These are phyloP conservation scores for Stereum hirsutum DNA, from an alignment of 1,284 basidiomycete genomes.

Conservation along the genomic window DNA sequence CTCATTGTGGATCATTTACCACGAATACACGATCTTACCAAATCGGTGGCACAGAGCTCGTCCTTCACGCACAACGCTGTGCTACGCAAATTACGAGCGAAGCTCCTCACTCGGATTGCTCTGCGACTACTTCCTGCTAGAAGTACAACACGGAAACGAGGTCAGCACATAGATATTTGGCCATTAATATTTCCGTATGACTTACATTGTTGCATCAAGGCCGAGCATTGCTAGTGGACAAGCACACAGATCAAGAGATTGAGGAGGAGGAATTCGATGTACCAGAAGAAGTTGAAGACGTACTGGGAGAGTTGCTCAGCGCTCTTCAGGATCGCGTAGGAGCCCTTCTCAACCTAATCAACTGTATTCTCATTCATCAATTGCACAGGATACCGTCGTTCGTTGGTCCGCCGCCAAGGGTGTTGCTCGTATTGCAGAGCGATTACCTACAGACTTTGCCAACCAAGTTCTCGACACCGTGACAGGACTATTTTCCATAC, in stretches of 20 bases:
- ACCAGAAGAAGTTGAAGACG: constrained; percentile 72
- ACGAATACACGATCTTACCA: constrained; percentile 34
- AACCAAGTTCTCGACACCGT: constrained; percentile 79
- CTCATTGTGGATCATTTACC: constrained; percentile 36
- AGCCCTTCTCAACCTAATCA: constrained; percentile 2
- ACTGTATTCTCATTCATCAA: background rate
- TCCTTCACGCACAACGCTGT: constrained; percentile 46
- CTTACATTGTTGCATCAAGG: too few relatives aligned
- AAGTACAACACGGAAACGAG: constrained; percentile 27
- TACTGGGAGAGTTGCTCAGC: constrained; percentile 70
- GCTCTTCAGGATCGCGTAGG: constrained; percentile 77
- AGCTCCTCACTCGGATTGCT: constrained; percentile 55
- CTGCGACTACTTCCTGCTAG: constrained; percentile 53
- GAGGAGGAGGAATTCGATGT: constrained; percentile 55
- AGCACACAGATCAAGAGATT: too few relatives aligned
- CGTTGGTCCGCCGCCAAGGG: constrained; percentile 96
- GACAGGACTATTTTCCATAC: constrained; percentile 60
- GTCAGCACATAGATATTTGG: too few relatives aligned
- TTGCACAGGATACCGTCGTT: constrained; percentile 80
- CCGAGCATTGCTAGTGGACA: too few relatives aligned
- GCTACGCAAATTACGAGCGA: constrained; percentile 57
- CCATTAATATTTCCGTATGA: too few relatives aligned
- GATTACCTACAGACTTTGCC: constrained; percentile 69
- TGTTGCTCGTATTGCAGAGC: constrained; percentile 76
- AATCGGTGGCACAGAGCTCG: constrained; percentile 28